These are phyloP conservation scores for Macaranga tanarius DNA, from an alignment of 441 rosid species.

Conservation along the genomic window DNA sequence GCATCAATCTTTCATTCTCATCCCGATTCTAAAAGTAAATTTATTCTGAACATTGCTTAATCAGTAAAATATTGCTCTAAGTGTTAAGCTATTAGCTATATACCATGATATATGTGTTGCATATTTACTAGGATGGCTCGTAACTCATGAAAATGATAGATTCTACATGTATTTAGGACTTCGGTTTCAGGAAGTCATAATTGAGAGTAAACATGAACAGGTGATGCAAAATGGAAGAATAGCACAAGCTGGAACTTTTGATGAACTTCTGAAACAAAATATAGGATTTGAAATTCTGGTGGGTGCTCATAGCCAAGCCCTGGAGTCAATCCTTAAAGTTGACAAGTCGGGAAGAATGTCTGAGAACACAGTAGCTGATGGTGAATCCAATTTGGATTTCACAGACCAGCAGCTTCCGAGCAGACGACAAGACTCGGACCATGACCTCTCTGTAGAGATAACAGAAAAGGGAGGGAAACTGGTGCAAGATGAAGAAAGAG, in stretches of 20 bases:
- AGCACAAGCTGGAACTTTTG: slow-evolving; percentile 81
- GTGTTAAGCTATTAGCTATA: not conserved
- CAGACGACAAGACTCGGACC: slow-evolving; percentile 50
- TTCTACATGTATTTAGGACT: not conserved
- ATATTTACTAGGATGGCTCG: not conserved
- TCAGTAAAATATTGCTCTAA: not conserved
- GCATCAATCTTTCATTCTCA: too few relatives aligned
- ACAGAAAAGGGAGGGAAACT: slow-evolving; percentile 69
- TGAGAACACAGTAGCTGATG: slow-evolving; percentile 37
- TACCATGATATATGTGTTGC: not conserved
- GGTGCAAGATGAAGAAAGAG: slow-evolving; percentile 94
- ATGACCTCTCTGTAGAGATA: slow-evolving; percentile 53
- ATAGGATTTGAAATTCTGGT: slow-evolving; percentile 88
- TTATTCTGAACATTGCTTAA: not conserved
- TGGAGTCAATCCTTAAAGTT: slow-evolving; percentile 63
- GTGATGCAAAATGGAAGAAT: slow-evolving; percentile 95
- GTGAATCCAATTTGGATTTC: slow-evolving; percentile 37
- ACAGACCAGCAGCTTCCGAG: slow-evolving; percentile 39
- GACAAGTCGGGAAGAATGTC: slow-evolving; percentile 57
- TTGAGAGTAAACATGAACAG: slow-evolving; percentile 39
- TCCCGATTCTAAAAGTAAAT: not conserved
- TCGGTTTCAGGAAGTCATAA: slow-evolving; percentile 2
- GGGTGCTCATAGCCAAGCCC: slow-evolving; percentile 88
- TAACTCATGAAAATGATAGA: not conserved
- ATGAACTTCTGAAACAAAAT: slow-evolving; percentile 70